A percentile compares a stretch with the other conserved stretches of the same genome.
Evolutionary conservation across 768 basidiomycete genomes (phyloP).

Genomic region (Mycena floridula): DNA sequence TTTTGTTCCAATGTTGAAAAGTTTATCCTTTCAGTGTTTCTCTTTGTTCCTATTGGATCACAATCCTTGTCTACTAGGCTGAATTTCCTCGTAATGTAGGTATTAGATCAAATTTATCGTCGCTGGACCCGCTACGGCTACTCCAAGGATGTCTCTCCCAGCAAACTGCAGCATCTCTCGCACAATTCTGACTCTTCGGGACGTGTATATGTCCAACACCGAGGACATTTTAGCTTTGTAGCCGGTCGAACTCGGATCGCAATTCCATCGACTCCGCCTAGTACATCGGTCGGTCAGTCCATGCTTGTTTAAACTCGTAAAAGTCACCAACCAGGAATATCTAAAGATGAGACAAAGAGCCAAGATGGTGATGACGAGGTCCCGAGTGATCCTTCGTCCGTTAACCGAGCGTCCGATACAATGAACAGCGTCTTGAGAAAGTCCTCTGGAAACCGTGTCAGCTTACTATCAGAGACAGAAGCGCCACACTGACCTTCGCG

Average conservation of each 20-base stretch:
- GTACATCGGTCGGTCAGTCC: conserved; percentile 9
- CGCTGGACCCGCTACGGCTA: no score
- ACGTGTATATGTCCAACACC: conserved; percentile 83
- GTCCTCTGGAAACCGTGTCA: conserved; percentile 33
- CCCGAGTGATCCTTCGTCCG: conserved; percentile 36
- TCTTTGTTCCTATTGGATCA: no score
- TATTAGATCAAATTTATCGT: no score
- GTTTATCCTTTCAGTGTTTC: no score
- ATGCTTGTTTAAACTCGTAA: background rate
- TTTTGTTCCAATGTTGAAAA: no score
- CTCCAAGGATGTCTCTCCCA: background rate
- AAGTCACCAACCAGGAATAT: conserved; percentile 36
- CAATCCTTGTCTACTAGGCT: no score
- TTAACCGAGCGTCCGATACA: conserved; percentile 62
- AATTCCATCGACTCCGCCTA: conserved; percentile 26
- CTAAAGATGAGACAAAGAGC: conserved; percentile 39
- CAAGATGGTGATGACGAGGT: conserved; percentile 38
- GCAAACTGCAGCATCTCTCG: conserved; percentile 41
- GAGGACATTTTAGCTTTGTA: conserved; percentile 66
- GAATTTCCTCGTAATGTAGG: no score
- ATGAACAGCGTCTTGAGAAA: conserved; percentile 74
- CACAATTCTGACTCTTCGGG: conserved; percentile 50
- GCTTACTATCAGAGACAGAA: background rate
- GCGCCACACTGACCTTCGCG: conserved; percentile 35
- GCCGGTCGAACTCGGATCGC: conserved; percentile 60